Evolutionary conservation across 2,329 filamentous ascomycete genomes (phyloP).

Genomic region (Neoscytalidium dimidiatum): DNA sequence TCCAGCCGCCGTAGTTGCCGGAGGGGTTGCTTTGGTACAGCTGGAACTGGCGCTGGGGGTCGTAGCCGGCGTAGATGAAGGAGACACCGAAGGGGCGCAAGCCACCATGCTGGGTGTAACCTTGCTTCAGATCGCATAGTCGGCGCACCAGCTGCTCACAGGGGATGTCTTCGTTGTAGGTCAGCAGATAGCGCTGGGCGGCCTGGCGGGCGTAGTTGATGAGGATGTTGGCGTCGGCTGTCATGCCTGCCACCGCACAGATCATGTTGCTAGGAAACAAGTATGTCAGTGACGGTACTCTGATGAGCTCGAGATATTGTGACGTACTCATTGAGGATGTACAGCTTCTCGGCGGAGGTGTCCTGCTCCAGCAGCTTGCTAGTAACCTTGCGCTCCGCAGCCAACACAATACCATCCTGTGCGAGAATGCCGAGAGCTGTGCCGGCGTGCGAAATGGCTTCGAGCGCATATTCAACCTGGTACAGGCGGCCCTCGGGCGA

Average conservation of each 20-base stretch:
- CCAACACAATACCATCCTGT: constrained; percentile 96
- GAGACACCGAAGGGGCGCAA: constrained; percentile 97
- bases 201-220: constrained; percentile 99
- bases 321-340: constrained; percentile 93
- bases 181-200: constrained; percentile 95
- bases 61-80: constrained; percentile 99
- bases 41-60: constrained; percentile 94
- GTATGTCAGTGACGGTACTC: not conserved
- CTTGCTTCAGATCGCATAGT: constrained; percentile 97
- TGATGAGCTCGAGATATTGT: not conserved
- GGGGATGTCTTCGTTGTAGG: constrained; percentile 99
- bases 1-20: constrained; percentile 99
- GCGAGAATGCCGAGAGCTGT: constrained; percentile 96
- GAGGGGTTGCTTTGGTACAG: constrained; percentile 98
- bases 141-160: constrained; percentile 97
- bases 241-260: constrained; percentile 98
- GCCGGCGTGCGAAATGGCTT: constrained; percentile 97
- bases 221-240: constrained; percentile 98
- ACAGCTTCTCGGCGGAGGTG: constrained; percentile 99
- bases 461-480: constrained; percentile 98
- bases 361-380: constrained; percentile 99
- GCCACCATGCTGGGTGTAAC: constrained; percentile 98
- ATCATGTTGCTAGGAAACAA: constrained; percentile 85
- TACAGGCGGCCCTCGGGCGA: constrained; percentile 97
- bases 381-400: constrained; percentile 97